Percentiles rank a stretch among this genome's conserved stretches.
These are phyloP conservation scores for Synchytrium microbalum DNA, from an alignment of 371 early-diverging fungal species.

Conservation along the genomic window DNA sequence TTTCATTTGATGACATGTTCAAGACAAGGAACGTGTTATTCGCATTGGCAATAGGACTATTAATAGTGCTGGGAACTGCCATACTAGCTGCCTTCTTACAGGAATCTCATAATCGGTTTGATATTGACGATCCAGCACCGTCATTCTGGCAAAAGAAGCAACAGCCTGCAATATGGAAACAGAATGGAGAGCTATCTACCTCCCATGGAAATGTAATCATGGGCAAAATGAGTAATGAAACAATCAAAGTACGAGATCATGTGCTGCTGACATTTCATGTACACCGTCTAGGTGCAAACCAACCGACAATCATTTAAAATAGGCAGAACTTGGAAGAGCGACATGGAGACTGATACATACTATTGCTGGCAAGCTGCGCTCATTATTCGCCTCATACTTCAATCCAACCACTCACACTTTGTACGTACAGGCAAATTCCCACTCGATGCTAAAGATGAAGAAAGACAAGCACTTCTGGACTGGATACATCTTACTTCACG, in stretches of 20 bases:
- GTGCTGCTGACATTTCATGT: not conserved
- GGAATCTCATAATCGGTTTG: no score
- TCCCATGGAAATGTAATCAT: not conserved
- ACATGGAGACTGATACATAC: slow-evolving; percentile 99
- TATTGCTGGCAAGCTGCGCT: slow-evolving; percentile 93
- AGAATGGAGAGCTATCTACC: not conserved
- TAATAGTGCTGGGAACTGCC: not conserved
- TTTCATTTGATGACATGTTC: no score
- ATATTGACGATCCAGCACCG: no score
- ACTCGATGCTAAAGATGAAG: slow-evolving; percentile 63
- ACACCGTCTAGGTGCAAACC: no score
- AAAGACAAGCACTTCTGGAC: slow-evolving; percentile 64
- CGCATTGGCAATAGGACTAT: not conserved
- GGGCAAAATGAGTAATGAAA: not conserved
- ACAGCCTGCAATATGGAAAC: no score
- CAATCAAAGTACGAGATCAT: not conserved
- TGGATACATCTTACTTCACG: slow-evolving; percentile 58
- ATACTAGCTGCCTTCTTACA: not conserved
- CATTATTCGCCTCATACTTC: no score
- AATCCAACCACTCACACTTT: no score
- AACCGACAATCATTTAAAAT: no score
- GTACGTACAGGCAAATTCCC: no score
- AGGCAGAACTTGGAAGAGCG: slow-evolving; percentile 72
- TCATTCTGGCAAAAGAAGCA: no score
- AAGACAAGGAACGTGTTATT: not conserved